Evolutionary conservation across 2,329 filamentous ascomycete genomes (phyloP).

Genomic region (Ascochyta viciae-villosae): DNA sequence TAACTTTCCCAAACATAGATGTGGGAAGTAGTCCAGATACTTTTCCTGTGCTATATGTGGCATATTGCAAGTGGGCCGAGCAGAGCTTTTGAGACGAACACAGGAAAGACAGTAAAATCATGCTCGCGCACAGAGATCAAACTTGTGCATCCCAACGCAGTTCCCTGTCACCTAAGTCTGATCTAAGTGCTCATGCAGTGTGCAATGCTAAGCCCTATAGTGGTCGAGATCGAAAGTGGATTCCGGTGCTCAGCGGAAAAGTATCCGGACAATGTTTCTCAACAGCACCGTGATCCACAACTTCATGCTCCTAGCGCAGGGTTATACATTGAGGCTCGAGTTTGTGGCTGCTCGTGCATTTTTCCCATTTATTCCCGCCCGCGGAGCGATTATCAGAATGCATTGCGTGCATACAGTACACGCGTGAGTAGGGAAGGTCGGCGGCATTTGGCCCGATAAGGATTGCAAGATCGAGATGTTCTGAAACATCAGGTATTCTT

Average conservation of each 20-base stretch:
- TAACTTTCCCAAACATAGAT: too few species aligned
- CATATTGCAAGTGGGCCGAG: background rate
- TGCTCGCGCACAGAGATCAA: background rate
- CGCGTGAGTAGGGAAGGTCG: conserved; percentile 6
- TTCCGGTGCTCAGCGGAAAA: conserved; percentile 12
- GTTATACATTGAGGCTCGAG: conserved; percentile 4
- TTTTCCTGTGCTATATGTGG: too few species aligned
- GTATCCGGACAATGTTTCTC: conserved; percentile 5
- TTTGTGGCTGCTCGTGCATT: conserved; percentile 1
- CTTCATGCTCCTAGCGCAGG: conserved; percentile 1
- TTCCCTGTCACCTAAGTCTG: background rate
- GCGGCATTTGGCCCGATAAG: background rate
- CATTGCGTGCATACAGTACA: background rate
- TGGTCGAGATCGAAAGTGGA: background rate
- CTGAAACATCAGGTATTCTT: background rate
- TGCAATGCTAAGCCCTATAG: background rate
- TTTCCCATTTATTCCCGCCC: background rate
- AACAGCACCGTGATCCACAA: conserved; percentile 12
- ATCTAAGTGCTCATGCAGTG: background rate
- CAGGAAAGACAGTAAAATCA: too few species aligned
- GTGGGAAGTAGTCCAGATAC: too few species aligned
- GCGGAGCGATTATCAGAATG: conserved; percentile 5
- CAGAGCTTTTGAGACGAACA: background rate
- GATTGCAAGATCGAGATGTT: conserved; percentile 2
- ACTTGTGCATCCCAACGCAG: background rate